Evolutionary conservation across 2,329 filamentous ascomycete genomes (phyloP).

Genomic region (Ilyonectria destructans): DNA sequence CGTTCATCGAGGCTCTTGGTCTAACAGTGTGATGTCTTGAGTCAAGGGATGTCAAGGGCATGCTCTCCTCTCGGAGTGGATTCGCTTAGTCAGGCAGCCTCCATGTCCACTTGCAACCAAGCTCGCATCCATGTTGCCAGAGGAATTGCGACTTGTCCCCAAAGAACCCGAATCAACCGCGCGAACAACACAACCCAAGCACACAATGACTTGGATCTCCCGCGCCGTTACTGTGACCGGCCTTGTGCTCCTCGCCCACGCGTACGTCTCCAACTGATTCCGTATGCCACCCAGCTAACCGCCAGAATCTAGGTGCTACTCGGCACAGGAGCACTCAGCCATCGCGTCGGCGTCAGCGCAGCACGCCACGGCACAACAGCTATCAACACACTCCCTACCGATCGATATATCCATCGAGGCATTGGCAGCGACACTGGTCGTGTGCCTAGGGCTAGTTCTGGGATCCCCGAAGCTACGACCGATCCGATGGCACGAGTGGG

Average conservation of each 20-base stretch:
- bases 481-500: slow-evolving; percentile 87
- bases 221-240: slow-evolving; percentile 82
- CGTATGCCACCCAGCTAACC: slow-evolving; percentile 35
- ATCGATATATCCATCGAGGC: slow-evolving; percentile 92
- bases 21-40: neutral
- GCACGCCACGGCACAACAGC: slow-evolving; percentile 60
- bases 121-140: slow-evolving; percentile 15
- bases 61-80: neutral
- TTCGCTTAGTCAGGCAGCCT: slow-evolving; percentile 44
- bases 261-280: slow-evolving; percentile 72
- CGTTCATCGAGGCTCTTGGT: neutral
- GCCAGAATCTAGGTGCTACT: slow-evolving; percentile 83
- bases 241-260: slow-evolving; percentile 85
- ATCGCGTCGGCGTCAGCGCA: slow-evolving; percentile 73
- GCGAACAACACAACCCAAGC: slow-evolving; percentile 23
- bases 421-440: slow-evolving; percentile 82
- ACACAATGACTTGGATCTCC: slow-evolving; percentile 80
- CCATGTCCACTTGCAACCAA: slow-evolving; percentile 21
- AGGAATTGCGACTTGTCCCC: slow-evolving; percentile 42
- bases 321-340: slow-evolving; percentile 90
- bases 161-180: slow-evolving; percentile 27
- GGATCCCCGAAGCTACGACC: slow-evolving; percentile 86
- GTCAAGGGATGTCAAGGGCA: neutral
- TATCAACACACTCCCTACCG: slow-evolving; percentile 73
- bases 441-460: slow-evolving; percentile 87